Evolutionary conservation across 2,329 filamentous ascomycete species (phyloP), one percentile per base, ranked within the genome.

Genomic region (Cladophialophora psammophila): DNA sequence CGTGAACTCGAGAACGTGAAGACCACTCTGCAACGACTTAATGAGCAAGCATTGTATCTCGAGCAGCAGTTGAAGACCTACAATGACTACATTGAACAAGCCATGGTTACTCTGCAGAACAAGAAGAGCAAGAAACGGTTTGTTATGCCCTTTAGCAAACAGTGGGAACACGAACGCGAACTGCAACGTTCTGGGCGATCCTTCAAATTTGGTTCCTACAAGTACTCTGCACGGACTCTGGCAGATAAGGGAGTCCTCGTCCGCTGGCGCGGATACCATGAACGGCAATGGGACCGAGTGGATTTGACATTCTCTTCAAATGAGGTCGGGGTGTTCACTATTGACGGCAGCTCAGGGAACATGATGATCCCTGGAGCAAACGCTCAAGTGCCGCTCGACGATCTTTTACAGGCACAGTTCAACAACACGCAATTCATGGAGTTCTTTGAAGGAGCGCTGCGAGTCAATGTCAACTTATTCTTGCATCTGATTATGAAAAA

Each of bases 11-110:
- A 99, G 73, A 80, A 80, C 50, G 80, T 82, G 40, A 79, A 79
- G 45, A 75, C 83, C 66, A 84, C 82, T 5, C 78, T 84, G 26
- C 78, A 77, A 5, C 78, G 83, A 50, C 76, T 84, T 48, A 80
- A 82, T 38, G 83, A 83, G 63, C 81, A 99, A 81, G 94, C 94
- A 42, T 87, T 89, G 71, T 99, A 96, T 80, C 86, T 99, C 9
- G 95, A 99, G 76, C 91, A 93, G 73, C 95, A 99, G 80, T 88
- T 96, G 68, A 97, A 97, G 84, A 95, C 90, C 71, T 99, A 99
- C 81, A 97, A 99, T 77, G 93, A 99, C 81, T 99, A 99, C 80
- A 97, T 99, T 76, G 96, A 99, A 81, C 94, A 97, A 79, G 94
- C 95, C 57, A 97, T 99, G 92, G 86, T 94, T 67, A 99, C 96